Base-by-base conservation (phyloP, 148 eudicot species). In the Simmondsia chinensis region DNA sequence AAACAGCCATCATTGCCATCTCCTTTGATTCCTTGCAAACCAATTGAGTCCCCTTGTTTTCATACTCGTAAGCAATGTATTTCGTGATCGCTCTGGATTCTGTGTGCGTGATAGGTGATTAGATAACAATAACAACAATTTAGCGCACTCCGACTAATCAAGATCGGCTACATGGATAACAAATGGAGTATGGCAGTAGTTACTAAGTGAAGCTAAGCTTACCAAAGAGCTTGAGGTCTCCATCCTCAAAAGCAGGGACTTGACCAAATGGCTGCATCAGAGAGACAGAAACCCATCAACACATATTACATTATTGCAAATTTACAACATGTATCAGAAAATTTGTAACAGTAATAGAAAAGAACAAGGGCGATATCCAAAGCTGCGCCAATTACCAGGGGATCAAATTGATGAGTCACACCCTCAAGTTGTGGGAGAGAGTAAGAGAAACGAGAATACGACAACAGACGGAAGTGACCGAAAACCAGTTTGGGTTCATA, bases 251-350 rank as follows among this genome's bases (percentile, higher is more conserved):
- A 9, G 59, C 73, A 12, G 72, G 77, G 3, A 72, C 41, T 54
- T 63, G 58, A 27, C 77, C 77, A 46, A 72, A 72, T 10, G 77
- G 77, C 77, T 72, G 48, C 25, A 64, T 21, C n/a, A n/a, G n/a
- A n/a, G n/a, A 0, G 13, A 34, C 12, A 4, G 24, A 32, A 39
- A 21, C 21, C 3, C 1, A 34, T 23, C 10, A 26, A 4, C 7
- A 29, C n/a, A n/a, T n/a, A n/a, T n/a, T n/a, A n/a, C n/a, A n/a
- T n/a, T n/a, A n/a, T n/a, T n/a, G n/a, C n/a, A n/a, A n/a, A n/a
- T n/a, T n/a, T n/a, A 36, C 28, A 0, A 10, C 2, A 16, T 2
- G 27, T 50, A 21, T 2, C 2, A 5, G 4, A 26, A 16, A 1
- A 28, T 6, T 2, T 6, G 3, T 12, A 31, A 1, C 34, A 3